Evolutionary conservation across 352 stramenopile species (phyloP).

Genomic region (Globisporangium heterothallicum): DNA sequence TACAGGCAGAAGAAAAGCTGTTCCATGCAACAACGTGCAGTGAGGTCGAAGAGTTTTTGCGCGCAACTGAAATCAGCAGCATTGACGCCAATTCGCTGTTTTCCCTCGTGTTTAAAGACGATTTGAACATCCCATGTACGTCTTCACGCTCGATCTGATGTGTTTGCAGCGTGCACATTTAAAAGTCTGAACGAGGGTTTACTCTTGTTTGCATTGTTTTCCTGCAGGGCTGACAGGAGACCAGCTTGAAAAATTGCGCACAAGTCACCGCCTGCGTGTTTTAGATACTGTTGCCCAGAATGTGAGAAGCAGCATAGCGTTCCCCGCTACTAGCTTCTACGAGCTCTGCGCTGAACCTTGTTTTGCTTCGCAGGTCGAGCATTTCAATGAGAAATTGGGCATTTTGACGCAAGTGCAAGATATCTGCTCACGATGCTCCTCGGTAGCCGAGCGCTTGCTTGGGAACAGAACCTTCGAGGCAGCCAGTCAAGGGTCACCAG

Average conservation of each 20-base stretch:
- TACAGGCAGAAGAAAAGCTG: constrained; percentile 59
- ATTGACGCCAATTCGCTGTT: constrained; percentile 74
- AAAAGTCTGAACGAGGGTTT: background rate
- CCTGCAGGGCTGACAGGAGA: constrained; percentile 55
- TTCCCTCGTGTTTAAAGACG: constrained; percentile 69
- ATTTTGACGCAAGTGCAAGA: constrained; percentile 58
- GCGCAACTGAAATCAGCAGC: constrained; percentile 45
- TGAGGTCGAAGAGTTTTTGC: constrained; percentile 50
- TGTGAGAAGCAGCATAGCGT: constrained; percentile 13
- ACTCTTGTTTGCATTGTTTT: background rate
- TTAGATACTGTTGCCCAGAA: constrained; percentile 52
- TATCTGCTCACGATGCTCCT: constrained; percentile 27
- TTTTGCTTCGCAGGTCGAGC: constrained; percentile 19
- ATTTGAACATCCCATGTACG: constrained; percentile 75
- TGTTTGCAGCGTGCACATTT: background rate
- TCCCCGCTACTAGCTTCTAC: background rate
- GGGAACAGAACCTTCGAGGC: background rate
- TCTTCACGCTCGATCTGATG: background rate
- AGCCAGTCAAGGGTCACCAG: background rate
- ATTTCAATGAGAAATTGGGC: constrained; percentile 54
- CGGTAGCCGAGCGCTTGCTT: constrained; percentile 31
- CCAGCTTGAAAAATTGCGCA: constrained; percentile 53
- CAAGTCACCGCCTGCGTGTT: constrained; percentile 42
- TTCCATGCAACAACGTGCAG: constrained; percentile 48
- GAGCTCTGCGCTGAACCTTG: background rate